A percentile compares a stretch with the other conserved stretches of the same genome.
Conservation (phyloP, 139 green algal species). For the Picochlorum sp. region DNA sequence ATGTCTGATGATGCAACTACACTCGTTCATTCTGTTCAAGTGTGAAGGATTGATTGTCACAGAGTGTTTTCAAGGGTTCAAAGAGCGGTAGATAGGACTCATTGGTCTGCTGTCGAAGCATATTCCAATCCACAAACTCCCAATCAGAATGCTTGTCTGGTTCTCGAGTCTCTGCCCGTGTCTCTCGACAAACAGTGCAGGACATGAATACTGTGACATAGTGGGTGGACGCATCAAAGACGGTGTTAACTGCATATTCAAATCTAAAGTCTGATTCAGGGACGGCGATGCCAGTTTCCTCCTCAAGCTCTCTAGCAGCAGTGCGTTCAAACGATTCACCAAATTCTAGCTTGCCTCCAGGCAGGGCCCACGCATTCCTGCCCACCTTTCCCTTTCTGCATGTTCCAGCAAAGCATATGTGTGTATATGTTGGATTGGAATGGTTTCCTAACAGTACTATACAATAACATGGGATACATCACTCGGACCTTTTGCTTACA, state of each 20-base stretch:
- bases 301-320: conserved; percentile 38
- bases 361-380: conserved; percentile 38
- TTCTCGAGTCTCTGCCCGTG: neutral
- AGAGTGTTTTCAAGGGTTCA: conserved; percentile 17
- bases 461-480: too few relatives aligned
- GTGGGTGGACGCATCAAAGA: conserved; percentile 29
- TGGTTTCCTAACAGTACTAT: too few relatives aligned
- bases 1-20: too few relatives aligned
- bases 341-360: conserved; percentile 51
- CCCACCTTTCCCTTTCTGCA: conserved; percentile 39
- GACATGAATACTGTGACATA: conserved; percentile 54
- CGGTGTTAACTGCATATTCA: conserved; percentile 22
- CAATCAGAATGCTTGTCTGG: too few relatives aligned
- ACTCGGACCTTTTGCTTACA: neutral
- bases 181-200: conserved; percentile 14
- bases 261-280: conserved; percentile 9
- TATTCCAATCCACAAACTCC: conserved; percentile 14
- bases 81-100: conserved; percentile 16
- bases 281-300: conserved; percentile 33
- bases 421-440: too few relatives aligned
- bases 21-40: neutral
- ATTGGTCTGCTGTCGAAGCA: conserved; percentile 15
- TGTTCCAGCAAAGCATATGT: neutral
- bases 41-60: neutral
- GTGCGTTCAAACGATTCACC: conserved; percentile 42